Percentiles rank a stretch among this genome's conserved stretches.
Conservation (phyloP, 441 rosid genomes). For the Adansonia grandidieri region DNA sequence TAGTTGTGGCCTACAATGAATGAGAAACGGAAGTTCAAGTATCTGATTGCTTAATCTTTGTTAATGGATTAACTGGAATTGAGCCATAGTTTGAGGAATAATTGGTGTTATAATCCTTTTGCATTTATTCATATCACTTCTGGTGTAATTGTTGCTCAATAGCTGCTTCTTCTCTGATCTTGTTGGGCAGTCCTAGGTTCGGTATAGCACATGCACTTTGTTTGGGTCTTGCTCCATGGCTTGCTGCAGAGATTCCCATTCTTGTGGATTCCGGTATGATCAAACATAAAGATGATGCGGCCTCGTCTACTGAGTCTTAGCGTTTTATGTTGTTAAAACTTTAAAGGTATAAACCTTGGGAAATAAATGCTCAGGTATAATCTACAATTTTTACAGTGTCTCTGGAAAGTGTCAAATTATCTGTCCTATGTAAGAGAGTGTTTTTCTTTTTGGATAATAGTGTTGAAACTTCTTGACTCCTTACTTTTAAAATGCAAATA, state of each 20-base stretch:
- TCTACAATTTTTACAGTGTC: conserved; percentile 14
- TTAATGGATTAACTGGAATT: background rate
- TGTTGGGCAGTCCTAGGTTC: conserved; percentile 72
- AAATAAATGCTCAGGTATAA: conserved; percentile 30
- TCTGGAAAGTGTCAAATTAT: conserved; percentile 18
- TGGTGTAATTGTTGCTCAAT: conserved; percentile 21
- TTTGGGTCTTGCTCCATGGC: conserved; percentile 98
- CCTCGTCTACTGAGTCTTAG: conserved; percentile 62
- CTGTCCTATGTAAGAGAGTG: background rate
- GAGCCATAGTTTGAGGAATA: background rate
- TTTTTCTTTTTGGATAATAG: background rate
- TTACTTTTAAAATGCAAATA: background rate
- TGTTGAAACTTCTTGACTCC: background rate
- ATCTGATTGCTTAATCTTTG: background rate
- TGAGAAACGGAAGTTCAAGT: background rate
- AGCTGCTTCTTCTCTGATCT: conserved; percentile 15
- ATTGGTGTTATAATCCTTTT: background rate
- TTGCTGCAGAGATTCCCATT: conserved; percentile 93
- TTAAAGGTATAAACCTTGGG: background rate
- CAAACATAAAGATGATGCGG: conserved; percentile 89
- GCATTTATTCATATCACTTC: background rate
- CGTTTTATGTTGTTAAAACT: background rate
- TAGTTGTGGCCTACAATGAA: background rate
- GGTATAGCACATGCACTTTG: conserved; percentile 98
- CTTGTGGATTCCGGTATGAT: conserved; percentile 95